phyloP scores from a whole-genome alignment of 1,284 basidiomycete genomes.

The Ceratobasidium sp. region DNA sequence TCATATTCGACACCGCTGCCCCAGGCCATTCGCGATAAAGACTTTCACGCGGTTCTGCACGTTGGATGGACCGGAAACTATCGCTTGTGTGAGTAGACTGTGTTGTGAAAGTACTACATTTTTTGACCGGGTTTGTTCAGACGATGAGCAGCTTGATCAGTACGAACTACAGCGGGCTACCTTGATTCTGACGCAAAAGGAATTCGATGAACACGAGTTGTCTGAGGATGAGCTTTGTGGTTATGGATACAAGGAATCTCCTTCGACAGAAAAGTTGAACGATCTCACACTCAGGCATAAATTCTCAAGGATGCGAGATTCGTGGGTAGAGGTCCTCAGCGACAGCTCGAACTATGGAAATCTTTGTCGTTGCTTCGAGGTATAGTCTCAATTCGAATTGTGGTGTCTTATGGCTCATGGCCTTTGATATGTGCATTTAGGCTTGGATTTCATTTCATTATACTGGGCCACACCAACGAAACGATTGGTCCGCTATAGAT shows the following conservation, averaged over 20 bases:
- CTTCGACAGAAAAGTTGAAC: background rate
- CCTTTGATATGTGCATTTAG: too few species aligned
- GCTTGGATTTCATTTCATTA: constrained; percentile 12
- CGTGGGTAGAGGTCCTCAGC: background rate
- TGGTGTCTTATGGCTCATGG: too few species aligned
- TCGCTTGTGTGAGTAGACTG: background rate
- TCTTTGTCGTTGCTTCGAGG: constrained; percentile 1
- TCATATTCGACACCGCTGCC: background rate
- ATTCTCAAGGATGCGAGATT: background rate
- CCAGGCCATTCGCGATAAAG: background rate
- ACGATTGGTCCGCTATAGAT: constrained; percentile 15
- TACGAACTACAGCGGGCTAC: background rate
- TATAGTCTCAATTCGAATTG: too few species aligned
- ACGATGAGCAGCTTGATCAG: background rate
- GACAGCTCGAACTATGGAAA: background rate
- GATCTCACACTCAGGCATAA: background rate
- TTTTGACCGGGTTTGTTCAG: background rate
- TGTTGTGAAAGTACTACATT: background rate
- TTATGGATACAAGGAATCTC: background rate
- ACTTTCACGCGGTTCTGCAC: background rate
- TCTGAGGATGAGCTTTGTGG: background rate
- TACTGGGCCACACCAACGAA: background rate
- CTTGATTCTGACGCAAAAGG: background rate
- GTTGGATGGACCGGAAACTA: background rate
- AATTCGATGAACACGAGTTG: background rate